These are phyloP conservation scores for Chlorella variabilis DNA, from an alignment of 163 green algal genomes.

Conservation along the genomic window DNA sequence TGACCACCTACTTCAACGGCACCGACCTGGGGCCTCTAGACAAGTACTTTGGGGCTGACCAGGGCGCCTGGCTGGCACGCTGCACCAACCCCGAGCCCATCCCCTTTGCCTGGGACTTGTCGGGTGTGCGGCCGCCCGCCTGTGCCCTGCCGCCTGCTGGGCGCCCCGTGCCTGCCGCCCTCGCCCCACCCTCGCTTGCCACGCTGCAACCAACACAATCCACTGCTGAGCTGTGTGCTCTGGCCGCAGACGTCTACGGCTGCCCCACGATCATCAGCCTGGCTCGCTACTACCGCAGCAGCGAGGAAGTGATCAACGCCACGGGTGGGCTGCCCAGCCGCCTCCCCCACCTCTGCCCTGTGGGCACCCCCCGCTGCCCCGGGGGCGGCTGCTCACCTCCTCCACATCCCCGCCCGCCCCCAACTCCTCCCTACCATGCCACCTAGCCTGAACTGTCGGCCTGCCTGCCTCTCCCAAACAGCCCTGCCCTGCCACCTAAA, in stretches of 20 bases:
- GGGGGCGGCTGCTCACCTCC: not conserved
- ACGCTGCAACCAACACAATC: too few relatives aligned
- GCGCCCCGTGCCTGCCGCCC: too few relatives aligned
- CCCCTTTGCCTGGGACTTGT: conserved; percentile 42
- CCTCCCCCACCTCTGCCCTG: not conserved
- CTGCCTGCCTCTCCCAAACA: too few relatives aligned
- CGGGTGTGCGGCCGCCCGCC: not conserved
- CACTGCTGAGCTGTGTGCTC: too few relatives aligned
- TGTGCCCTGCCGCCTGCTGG: too few relatives aligned
- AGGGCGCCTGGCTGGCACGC: conserved; percentile 20
- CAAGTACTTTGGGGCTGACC: conserved; percentile 19
- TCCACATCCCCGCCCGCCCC: too few relatives aligned
- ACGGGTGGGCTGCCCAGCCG: not conserved
- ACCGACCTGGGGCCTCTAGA: conserved; percentile 28
- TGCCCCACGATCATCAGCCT: conserved; percentile 51
- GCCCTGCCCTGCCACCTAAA: too few relatives aligned
- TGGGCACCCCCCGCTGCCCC: not conserved
- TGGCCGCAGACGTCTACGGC: conserved; percentile 18
- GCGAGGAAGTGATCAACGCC: not conserved
- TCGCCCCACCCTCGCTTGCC: too few relatives aligned
- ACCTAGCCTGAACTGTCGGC: too few relatives aligned
- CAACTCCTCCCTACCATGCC: too few relatives aligned
- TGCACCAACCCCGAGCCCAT: conserved; percentile 46
- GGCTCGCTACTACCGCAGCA: conserved; percentile 40
- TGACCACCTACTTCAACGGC: conserved; percentile 12